Base-by-base conservation (phyloP, 306 rosid genomes). In the Vicia faba region DNA sequence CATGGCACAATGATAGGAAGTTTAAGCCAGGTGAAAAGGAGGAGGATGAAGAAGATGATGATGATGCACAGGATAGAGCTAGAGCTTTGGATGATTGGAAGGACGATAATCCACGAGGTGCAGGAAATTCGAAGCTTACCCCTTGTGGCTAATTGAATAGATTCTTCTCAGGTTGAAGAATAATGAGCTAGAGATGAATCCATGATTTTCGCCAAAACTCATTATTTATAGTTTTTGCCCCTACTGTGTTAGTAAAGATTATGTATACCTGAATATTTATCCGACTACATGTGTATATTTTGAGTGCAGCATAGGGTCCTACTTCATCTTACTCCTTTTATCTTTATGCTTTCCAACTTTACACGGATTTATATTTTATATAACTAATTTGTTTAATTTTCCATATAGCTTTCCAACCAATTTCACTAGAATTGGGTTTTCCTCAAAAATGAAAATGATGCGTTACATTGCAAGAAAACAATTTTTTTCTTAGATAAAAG, bases 31-130 rank as follows among this genome's bases (percentile, higher is more conserved):
- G 80, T 0, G 89, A 80, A 45, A 2, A 25, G 4, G 80, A 77
- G 4, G 92, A 81, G 0, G 92, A 87, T 0, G 95, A 89, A 2
- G 96, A 87, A 61, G 95, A 87, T 14, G 97, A 90, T 14, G 99
- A 88, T 62, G 95, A 82, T 5, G 97, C 92, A 16, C 92, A 88
- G 75, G 97, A 95, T 0, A 90, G 70, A 78, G 97, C 96, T 11
- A 85, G 99, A 72, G 97, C 95, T 15, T 85, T 83, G 87, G 99
- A 95, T 70, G 99, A 95, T 78, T 90, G 99, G 99, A 95, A 95
- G 78, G 99, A 95, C 63, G 99, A 95, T 8, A 95, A 95, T 78
- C 99, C 97, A 19, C 78, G 97, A 1, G 97, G 99, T 72, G 92
- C 96, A 5, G 99, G 97, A 76, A 95, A 95, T 69, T 82, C 71